Base-by-base conservation (phyloP, 805 yeast genomes). In the Candida hungchunana region DNA sequence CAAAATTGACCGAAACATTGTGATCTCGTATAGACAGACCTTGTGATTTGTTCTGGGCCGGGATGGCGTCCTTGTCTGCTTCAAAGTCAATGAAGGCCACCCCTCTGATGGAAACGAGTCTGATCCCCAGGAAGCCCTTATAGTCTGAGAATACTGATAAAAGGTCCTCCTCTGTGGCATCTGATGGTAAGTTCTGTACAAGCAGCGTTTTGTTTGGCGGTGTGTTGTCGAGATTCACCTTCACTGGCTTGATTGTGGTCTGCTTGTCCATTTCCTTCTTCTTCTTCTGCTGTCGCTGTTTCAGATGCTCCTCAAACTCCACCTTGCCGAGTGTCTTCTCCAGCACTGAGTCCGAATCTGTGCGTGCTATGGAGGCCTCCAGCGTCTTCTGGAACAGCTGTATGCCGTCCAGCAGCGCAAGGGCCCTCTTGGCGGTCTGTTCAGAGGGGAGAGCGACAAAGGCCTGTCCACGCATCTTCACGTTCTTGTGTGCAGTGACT, bases 51-150 rank as follows among this genome's bases (percentile, higher is more conserved):
- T 56, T 52, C 41, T 60, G 62, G 4, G 63, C 73, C 4, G 45
- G 52, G 3, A 67, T 64, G 0, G 95, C 81, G 26, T 64, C 58
- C 2, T 58, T 51, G 16, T 76, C 81, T 5, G 64, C 62, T 17
- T 71, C 76, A 55, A 80, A 90, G 49, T 90, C 97, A 4, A 90
- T 71, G 58, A 90, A 82, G 9, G 93, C 94, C 30, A 90, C 72
- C 25, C 73, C 73, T 29, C 86, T 69, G 6, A 79, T 73, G 3
- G 71, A 67, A 18, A 90, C 87, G 24, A 77, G 60, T 35, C 94
- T 73, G 2, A 80, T 64, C 45, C 80, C 84, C 10, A 73, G 59
- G 43, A 82, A 81, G 0, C 95, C 96, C 1, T 66, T 60, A 42
- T 52, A 71, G 4, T 55, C 51, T 4, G 62, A 65, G 53, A 86